Percentiles rank a stretch among this genome's conserved stretches.
phyloP scores from a whole-genome alignment of 2,329 filamentous ascomycete species.

The Didymellaceae sp. region DNA sequence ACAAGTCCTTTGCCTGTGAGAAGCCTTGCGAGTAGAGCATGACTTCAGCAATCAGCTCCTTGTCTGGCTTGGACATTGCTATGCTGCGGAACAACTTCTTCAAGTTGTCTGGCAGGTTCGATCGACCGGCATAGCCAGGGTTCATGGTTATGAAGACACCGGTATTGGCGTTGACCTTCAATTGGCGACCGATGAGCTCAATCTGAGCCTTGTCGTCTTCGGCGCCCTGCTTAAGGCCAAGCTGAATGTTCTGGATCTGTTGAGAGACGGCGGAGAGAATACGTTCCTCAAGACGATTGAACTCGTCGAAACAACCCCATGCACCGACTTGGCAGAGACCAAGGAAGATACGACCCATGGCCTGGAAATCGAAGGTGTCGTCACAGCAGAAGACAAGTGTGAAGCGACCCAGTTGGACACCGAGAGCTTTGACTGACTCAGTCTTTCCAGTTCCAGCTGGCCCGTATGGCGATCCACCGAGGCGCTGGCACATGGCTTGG shows the following conservation, averaged over 20 bases:
- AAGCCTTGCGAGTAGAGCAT: slow-evolving; percentile 99
- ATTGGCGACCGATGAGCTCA: slow-evolving; percentile 88
- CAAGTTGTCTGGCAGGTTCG: slow-evolving; percentile 96
- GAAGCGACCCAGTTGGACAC: slow-evolving; percentile 94
- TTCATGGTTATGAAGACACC: slow-evolving; percentile 99
- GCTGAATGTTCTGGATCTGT: slow-evolving; percentile 98
- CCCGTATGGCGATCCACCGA: slow-evolving; percentile 96
- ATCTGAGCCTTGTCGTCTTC: slow-evolving; percentile 88
- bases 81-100: slow-evolving; percentile 99
- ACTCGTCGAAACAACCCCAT: slow-evolving; percentile 99
- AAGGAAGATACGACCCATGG: slow-evolving; percentile 98
- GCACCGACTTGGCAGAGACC: slow-evolving; percentile 99
- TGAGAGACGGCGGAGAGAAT: slow-evolving; percentile 98
- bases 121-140: slow-evolving; percentile 96
- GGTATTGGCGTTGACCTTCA: slow-evolving; percentile 89
- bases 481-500: slow-evolving; percentile 90
- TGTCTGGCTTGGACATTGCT: slow-evolving; percentile 99
- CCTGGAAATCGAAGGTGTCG: slow-evolving; percentile 99
- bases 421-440: slow-evolving; percentile 97
- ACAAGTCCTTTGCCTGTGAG: slow-evolving; percentile 91
- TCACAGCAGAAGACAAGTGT: slow-evolving; percentile 99
- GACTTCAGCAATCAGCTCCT: slow-evolving; percentile 98
- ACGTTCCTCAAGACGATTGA: slow-evolving; percentile 97
- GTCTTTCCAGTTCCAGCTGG: slow-evolving; percentile 98
- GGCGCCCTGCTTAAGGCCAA: slow-evolving; percentile 84